Evolutionary conservation across 345 rosid genomes (phyloP), one percentile per base, ranked within the genome.

Genomic region (Noccaea caerulescens): DNA sequence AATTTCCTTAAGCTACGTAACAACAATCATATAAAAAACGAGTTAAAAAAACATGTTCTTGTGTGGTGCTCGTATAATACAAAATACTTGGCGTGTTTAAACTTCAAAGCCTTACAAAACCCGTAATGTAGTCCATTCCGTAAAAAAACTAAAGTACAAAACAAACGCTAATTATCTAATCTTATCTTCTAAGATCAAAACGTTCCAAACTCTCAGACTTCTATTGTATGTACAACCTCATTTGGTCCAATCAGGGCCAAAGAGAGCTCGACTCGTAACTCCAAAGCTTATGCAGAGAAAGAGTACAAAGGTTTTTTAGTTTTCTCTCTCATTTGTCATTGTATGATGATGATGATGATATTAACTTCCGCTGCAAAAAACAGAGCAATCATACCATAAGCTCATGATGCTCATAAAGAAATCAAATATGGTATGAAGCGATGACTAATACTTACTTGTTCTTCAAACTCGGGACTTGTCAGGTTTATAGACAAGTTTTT

Each of bases 401-500:
- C 44, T 2, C n/a, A 44, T 30, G 11, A 44, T 13, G 9, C 44
- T 2, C n/a, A 44, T 32, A 8, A 44, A 25, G 9, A 52, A 32
- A 51, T 10, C 47, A 27, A 70, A 42, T 13, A 23, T 47, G 30
- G 3, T 11, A 4, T 13, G n/a, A 45, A 64, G 37, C 8, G 2
- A 45, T 10, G 53, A 59, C 7, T 1, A 58, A 16, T 55, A 80
- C 93, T 82, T 80, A 89, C 98, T 63, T 84, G 85, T 63, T 89
- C 83, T 81, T 88, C 91, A 58, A 89, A 93, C 66, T 88, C 92
- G 0, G 94, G 94, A 73, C 89, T 86, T 6, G 76, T 72, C 77
- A 91, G 78, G 81, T 91, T 93, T 68, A 76, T 41, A 5, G 86
- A 72, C n/a, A 91, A 89, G 82, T 93, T 93, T 72, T 81, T 87